Evolutionary conservation across 2,329 filamentous ascomycete genomes (phyloP).

Genomic region (Colletotrichum liaoningense): DNA sequence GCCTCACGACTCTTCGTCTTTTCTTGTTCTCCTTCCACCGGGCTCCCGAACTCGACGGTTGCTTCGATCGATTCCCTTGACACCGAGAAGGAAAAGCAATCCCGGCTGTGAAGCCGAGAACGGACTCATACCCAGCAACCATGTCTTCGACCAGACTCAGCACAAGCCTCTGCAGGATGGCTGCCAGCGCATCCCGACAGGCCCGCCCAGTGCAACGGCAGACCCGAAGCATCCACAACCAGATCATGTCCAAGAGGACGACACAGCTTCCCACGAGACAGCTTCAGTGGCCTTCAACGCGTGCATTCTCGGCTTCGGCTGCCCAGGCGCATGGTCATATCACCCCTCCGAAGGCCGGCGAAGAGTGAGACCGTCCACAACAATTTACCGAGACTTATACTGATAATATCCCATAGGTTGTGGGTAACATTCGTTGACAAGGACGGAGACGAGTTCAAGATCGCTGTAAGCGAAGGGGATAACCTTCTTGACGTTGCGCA

Average conservation of each 20-base stretch:
- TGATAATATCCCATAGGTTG: slow-evolving; percentile 64
- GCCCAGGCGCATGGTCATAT: slow-evolving; percentile 80
- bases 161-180: slow-evolving; percentile 46
- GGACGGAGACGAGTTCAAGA: slow-evolving; percentile 79
- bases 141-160: slow-evolving; percentile 25
- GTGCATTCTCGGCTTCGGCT: slow-evolving; percentile 75
- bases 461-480: slow-evolving; percentile 86
- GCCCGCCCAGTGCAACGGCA: slow-evolving; percentile 41
- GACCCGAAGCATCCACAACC: slow-evolving; percentile 8
- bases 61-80: background rate
- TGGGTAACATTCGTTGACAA: slow-evolving; percentile 95
- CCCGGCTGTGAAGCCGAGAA: slow-evolving; percentile 9
- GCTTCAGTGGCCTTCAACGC: slow-evolving; percentile 35
- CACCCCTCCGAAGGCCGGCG: slow-evolving; percentile 84
- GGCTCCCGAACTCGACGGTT: background rate
- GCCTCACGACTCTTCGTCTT: background rate
- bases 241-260: background rate
- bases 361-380: slow-evolving; percentile 76
- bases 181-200: slow-evolving; percentile 44
- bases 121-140: slow-evolving; percentile 10
- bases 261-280: background rate
- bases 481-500: slow-evolving; percentile 97
- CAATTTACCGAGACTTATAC: background rate
- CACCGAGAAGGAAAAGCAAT: background rate
- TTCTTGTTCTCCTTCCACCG: background rate